Evolutionary conservation across 495 filamentous ascomycete genomes (phyloP).

Genomic region (Schizothecium vesticola): DNA sequence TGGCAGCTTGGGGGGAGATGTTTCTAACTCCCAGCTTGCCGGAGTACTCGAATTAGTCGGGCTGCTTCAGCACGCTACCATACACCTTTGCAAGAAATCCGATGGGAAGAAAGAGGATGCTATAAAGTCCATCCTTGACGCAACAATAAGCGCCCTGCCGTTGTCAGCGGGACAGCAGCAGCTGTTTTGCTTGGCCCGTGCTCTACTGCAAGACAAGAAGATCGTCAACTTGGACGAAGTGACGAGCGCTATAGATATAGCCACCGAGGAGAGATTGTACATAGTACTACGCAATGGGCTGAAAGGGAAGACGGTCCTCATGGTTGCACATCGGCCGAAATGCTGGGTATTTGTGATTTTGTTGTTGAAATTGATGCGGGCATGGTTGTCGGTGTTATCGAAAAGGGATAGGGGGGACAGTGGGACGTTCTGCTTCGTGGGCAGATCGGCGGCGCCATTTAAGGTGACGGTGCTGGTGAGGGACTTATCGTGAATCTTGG

Average conservation of each 20-base stretch:
- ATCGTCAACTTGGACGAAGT: conserved; percentile 3
- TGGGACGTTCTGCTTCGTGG: too few relatives aligned
- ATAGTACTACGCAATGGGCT: background rate
- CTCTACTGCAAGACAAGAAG: conserved; percentile 37
- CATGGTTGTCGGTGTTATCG: too few relatives aligned
- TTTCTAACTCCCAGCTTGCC: background rate
- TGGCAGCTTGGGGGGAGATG: background rate
- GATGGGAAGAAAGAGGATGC: too few relatives aligned
- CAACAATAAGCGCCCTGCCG: conserved; percentile 41
- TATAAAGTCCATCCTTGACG: conserved; percentile 30
- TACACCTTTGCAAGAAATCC: too few relatives aligned
- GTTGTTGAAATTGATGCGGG: too few relatives aligned
- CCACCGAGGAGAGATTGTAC: background rate
- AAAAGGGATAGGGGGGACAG: too few relatives aligned
- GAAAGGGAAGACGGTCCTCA: background rate
- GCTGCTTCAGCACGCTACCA: too few relatives aligned
- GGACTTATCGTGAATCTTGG: too few relatives aligned
- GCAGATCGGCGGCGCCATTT: too few relatives aligned
- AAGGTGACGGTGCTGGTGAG: too few relatives aligned
- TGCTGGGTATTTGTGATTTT: background rate
- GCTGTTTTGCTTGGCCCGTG: conserved; percentile 56
- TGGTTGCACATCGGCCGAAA: background rate
- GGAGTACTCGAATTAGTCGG: conserved; percentile 4
- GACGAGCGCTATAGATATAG: background rate
- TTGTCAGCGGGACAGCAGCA: conserved; percentile 57